Evolutionary conservation across 345 rosid genomes (phyloP).

Genomic region (Populus pruinosa): DNA sequence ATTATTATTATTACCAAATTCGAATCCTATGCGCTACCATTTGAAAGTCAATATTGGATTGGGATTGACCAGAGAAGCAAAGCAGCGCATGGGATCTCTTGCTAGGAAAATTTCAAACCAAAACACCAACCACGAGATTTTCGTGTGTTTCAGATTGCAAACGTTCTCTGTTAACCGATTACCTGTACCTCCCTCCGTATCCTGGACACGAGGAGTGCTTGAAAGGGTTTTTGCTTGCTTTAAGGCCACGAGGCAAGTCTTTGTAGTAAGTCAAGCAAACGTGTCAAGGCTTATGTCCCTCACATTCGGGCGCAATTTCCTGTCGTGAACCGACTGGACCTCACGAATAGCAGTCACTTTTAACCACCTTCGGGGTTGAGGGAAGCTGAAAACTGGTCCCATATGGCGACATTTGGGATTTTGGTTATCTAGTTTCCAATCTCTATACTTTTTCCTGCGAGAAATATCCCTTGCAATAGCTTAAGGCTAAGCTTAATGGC

Average conservation of each 20-base stretch:
- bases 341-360: conserved; percentile 9
- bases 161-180: neutral
- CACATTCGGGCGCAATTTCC: neutral
- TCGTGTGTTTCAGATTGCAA: neutral
- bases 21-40: no score
- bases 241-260: neutral
- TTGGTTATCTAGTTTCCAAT: neutral
- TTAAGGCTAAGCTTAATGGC: no score
- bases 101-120: neutral
- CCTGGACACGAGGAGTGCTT: neutral
- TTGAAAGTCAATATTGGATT: no score
- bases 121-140: neutral
- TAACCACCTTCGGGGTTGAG: neutral
- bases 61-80: no score
- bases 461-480: neutral
- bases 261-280: neutral
- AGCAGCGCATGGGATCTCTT: neutral
- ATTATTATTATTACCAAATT: no score
- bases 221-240: neutral
- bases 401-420: neutral
- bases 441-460: no score
- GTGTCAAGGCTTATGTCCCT: no score
- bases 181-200: neutral
- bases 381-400: neutral
- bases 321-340: neutral